phyloP scores from a whole-genome alignment of 257 asterid genomes.

The Avicennia marina region DNA sequence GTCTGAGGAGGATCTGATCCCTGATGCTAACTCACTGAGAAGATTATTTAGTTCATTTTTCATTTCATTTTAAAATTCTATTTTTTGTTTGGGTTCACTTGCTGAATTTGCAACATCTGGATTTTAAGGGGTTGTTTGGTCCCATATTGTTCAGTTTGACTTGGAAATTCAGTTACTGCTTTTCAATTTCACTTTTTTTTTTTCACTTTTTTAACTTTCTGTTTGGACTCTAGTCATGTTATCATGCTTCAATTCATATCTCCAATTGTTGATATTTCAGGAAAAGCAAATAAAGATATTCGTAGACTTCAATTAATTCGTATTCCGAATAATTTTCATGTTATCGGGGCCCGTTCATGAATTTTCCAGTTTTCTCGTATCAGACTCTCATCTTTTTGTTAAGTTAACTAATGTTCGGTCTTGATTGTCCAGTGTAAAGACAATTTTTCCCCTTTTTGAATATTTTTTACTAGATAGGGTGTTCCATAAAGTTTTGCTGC shows the following conservation, averaged over 20 bases:
- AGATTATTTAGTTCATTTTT: no score
- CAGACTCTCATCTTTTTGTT: not conserved
- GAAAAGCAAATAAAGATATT: not conserved
- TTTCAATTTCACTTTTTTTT: not conserved
- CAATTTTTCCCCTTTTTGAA: not conserved
- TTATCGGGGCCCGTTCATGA: not conserved
- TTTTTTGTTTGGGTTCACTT: no score
- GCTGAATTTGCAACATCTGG: no score
- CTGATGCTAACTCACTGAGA: no score
- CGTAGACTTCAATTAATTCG: not conserved
- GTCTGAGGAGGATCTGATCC: no score
- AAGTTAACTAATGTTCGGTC: not conserved
- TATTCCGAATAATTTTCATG: not conserved
- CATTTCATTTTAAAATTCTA: no score
- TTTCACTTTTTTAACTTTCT: not conserved
- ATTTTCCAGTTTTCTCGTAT: not conserved
- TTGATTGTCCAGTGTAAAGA: not conserved
- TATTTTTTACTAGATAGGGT: not conserved
- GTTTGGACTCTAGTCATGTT: not conserved
- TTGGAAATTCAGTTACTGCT: not conserved
- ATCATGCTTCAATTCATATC: not conserved
- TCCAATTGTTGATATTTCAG: not conserved
- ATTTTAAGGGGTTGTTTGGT: not conserved
- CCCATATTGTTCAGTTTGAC: not conserved
- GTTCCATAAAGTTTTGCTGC: conserved; percentile 18